These are phyloP conservation scores for Neltuma alba DNA, from an alignment of 306 rosid species.

Conservation along the genomic window DNA sequence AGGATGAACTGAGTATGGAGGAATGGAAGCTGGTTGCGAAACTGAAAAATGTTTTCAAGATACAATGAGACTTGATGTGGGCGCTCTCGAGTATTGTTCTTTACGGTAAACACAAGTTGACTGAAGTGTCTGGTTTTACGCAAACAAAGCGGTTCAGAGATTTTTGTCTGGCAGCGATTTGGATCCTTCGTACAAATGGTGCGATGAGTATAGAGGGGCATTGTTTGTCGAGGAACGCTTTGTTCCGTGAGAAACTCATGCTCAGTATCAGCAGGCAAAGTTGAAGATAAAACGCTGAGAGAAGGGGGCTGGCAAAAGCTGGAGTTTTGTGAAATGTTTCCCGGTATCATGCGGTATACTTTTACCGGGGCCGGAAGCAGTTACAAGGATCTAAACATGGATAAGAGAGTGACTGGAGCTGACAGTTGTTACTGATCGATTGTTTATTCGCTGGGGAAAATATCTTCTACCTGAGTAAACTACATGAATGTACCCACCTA, in stretches of 20 bases:
- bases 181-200: not conserved
- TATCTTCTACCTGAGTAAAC: not conserved
- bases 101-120: not conserved
- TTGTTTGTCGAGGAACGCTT: not conserved
- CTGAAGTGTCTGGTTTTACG: constrained; percentile 22
- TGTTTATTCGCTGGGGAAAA: not conserved
- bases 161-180: not conserved
- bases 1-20: constrained; percentile 75
- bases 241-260: not conserved
- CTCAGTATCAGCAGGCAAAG: not conserved
- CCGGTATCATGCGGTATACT: not conserved
- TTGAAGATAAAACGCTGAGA: not conserved
- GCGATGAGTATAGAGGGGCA: not conserved
- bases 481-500: not conserved
- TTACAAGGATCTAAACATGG: not conserved
- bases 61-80: constrained; percentile 45
- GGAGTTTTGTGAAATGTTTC: not conserved
- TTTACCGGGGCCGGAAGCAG: not conserved
- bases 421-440: not conserved
- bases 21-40: constrained; percentile 89
- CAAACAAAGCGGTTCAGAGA: not conserved
- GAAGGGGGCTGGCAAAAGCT: constrained; percentile 9
- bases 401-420: not conserved
- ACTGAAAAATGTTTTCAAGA: constrained; percentile 80
- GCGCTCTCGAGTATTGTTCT: not conserved